These are phyloP conservation scores for Aegilops sharonensis DNA, from an alignment of 176 grass and related monocot genomes.

Conservation along the genomic window DNA sequence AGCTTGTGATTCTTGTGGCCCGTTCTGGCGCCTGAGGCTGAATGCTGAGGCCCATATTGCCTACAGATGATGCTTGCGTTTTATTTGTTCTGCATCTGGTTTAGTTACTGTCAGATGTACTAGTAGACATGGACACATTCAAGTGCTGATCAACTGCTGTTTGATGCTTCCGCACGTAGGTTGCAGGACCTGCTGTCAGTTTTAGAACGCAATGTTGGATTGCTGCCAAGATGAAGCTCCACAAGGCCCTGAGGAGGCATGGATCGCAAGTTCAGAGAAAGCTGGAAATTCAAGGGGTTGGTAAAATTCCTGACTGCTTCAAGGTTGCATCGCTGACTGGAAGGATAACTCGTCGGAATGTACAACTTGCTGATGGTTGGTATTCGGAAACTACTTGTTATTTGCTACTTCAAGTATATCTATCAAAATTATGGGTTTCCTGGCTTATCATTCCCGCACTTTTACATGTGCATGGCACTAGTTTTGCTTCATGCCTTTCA, in stretches of 20 bases:
- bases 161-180: constrained; percentile 40
- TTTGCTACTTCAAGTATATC: background rate
- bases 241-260: constrained; percentile 43
- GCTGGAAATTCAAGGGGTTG: constrained; percentile 29
- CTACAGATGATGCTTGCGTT: background rate
- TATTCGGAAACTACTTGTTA: constrained; percentile 1
- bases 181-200: constrained; percentile 16
- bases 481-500: constrained; percentile 16
- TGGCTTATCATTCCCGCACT: background rate
- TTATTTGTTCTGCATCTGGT: background rate
- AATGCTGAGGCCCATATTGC: background rate
- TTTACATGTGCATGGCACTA: background rate
- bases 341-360: constrained; percentile 3
- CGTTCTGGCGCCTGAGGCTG: background rate
- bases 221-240: constrained; percentile 44
- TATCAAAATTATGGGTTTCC: background rate
- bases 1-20: background rate
- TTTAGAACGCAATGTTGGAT: constrained; percentile 42
- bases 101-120: background rate
- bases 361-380: constrained; percentile 24
- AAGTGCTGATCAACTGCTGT: background rate
- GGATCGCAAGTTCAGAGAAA: constrained; percentile 50
- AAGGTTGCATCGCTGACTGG: constrained; percentile 10
- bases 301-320: constrained; percentile 18
- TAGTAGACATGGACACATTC: background rate